phyloP scores from a whole-genome alignment of 345 rosid genomes.

The Citrus reticulata region DNA sequence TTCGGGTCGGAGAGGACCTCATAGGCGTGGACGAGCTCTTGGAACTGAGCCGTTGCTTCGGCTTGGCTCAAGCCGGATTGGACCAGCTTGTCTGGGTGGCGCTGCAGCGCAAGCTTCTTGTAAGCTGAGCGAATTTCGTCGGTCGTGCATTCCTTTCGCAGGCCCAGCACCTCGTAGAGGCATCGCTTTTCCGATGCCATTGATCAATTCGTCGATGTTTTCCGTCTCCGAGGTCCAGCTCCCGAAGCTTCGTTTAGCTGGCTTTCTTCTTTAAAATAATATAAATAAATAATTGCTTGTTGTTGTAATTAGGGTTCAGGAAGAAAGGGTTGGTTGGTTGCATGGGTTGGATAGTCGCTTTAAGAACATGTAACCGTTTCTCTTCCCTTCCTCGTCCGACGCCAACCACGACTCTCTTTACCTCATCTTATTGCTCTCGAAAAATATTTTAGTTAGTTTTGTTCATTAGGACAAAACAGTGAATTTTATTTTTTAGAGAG shows the following conservation, averaged over 20 bases:
- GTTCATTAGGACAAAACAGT: too few relatives aligned
- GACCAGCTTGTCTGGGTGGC: conserved; percentile 97
- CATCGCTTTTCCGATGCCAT: conserved; percentile 85
- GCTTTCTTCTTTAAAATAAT: too few relatives aligned
- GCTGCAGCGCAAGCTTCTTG: conserved; percentile 79
- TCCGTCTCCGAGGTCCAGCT: neutral
- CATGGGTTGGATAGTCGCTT: neutral
- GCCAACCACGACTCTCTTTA: neutral
- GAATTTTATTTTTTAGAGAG: too few relatives aligned
- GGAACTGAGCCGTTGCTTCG: conserved; percentile 91
- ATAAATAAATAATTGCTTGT: too few relatives aligned
- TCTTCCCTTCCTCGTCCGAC: neutral
- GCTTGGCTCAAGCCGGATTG: conserved; percentile 67
- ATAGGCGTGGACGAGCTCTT: conserved; percentile 82
- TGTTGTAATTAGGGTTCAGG: neutral
- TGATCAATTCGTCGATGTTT: neutral
- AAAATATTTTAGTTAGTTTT: too few relatives aligned
- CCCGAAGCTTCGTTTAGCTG: neutral
- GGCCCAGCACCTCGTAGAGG: conserved; percentile 79
- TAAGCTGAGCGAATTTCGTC: conserved; percentile 85
- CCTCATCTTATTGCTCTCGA: neutral
- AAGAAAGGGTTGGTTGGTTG: neutral
- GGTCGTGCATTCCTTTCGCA: conserved; percentile 49
- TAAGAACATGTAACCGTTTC: neutral
- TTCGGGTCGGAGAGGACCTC: conserved; percentile 87